Evolutionary conservation across 2,329 filamentous ascomycete species (phyloP).

Genomic region (Penicillium expansum): DNA sequence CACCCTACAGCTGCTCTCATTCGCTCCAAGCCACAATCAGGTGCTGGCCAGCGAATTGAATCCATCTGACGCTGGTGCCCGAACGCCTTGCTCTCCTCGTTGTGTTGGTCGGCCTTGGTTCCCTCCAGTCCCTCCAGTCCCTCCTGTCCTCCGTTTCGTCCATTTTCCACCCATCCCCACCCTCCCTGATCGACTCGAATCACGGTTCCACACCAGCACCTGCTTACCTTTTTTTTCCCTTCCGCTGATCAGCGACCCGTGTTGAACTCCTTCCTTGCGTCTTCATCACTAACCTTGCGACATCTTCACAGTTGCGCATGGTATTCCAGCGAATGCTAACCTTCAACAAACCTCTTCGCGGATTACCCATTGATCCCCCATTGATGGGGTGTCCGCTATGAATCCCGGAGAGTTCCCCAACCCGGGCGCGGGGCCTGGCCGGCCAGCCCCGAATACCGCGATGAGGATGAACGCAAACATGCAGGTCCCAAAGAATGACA

Average conservation of each 20-base stretch:
- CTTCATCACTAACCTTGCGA: slow-evolving; percentile 3
- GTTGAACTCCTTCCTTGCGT: background rate
- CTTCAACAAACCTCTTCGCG: slow-evolving; percentile 27
- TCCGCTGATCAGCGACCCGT: slow-evolving; percentile 12
- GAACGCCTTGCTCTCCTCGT: slow-evolving; percentile 35
- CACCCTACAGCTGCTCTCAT: slow-evolving; percentile 26
- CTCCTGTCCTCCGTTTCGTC: slow-evolving; percentile 22
- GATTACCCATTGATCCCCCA: slow-evolving; percentile 38
- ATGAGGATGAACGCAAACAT: slow-evolving; percentile 32
- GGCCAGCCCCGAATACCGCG: slow-evolving; percentile 6
- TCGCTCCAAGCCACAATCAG: slow-evolving; percentile 29
- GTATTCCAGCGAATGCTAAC: slow-evolving; percentile 38
- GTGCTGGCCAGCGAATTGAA: slow-evolving; percentile 30
- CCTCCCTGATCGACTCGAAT: slow-evolving; percentile 28
- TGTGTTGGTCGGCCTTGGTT: slow-evolving; percentile 13
- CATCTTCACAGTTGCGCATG: background rate
- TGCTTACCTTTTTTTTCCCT: slow-evolving; percentile 16
- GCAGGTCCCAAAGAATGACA: slow-evolving; percentile 36
- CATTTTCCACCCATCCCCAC: slow-evolving; percentile 25
- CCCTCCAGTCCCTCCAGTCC: slow-evolving; percentile 13
- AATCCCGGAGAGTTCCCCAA: slow-evolving; percentile 43
- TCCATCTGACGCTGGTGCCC: slow-evolving; percentile 34
- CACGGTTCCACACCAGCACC: slow-evolving; percentile 23
- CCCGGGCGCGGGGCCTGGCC: slow-evolving; percentile 35
- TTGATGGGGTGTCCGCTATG: slow-evolving; percentile 42